phyloP scores from a whole-genome alignment of 148 eudicot species.

The Vaccinium macrocarpon region DNA sequence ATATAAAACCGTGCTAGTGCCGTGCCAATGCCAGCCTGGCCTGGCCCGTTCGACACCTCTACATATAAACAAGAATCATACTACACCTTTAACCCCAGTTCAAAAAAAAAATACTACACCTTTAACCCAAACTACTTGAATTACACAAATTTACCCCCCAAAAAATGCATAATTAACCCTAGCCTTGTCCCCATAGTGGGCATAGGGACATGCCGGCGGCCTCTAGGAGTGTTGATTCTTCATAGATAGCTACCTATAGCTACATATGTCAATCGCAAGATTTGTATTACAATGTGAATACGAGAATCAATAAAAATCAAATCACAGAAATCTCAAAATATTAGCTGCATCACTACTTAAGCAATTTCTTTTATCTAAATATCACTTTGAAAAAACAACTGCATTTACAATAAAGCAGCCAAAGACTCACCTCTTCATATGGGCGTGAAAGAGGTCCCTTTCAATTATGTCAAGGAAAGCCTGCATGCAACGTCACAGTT shows the following conservation, averaged over 20 bases:
- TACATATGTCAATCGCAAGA: neutral
- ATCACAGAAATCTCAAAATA: neutral
- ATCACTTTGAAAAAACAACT: neutral
- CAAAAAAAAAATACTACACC: too few relatives aligned
- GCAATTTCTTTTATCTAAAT: neutral
- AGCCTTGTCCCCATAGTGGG: too few relatives aligned
- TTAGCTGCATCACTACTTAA: neutral
- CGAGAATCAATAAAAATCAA: neutral
- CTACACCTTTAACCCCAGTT: too few relatives aligned
- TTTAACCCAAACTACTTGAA: too few relatives aligned
- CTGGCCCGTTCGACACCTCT: too few relatives aligned
- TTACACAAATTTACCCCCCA: too few relatives aligned
- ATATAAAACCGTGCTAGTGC: too few relatives aligned
- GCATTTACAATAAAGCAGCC: conserved; percentile 6
- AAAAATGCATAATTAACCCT: too few relatives aligned
- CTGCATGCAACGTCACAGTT: conserved; percentile 35
- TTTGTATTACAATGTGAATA: neutral
- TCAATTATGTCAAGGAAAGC: conserved; percentile 90
- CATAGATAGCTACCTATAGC: neutral
- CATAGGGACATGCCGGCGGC: too few relatives aligned
- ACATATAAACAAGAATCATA: too few relatives aligned
- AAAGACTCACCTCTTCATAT: conserved; percentile 69
- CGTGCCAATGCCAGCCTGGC: too few relatives aligned
- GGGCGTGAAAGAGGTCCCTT: conserved; percentile 74
- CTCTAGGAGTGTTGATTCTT: too few relatives aligned